Conservation (phyloP, 345 rosid genomes). For the Alliaria petiolata region DNA sequence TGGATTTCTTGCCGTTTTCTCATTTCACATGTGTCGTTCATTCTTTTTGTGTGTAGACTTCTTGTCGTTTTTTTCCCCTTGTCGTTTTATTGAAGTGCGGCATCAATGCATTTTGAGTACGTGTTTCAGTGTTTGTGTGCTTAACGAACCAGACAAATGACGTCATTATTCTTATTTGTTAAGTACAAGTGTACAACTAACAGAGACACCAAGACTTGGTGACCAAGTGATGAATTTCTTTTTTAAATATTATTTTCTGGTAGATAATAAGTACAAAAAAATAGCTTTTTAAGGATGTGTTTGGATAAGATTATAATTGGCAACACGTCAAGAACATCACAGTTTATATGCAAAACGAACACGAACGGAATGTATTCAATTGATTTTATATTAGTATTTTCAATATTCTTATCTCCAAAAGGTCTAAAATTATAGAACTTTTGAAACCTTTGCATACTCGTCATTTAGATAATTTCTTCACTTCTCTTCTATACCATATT, state of each 20-base stretch:
- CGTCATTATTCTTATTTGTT: constrained; percentile 16
- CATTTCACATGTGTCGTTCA: constrained; percentile 10
- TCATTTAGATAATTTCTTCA: neutral
- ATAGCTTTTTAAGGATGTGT: neutral
- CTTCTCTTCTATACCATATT: neutral
- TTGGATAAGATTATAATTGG: constrained; percentile 31
- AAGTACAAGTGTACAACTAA: neutral
- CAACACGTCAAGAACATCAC: constrained; percentile 33
- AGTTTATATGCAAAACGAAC: constrained; percentile 28
- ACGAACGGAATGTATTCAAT: constrained; percentile 4
- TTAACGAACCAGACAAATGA: constrained; percentile 23
- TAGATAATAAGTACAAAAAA: neutral
- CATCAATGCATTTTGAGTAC: constrained; percentile 3
- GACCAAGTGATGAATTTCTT: constrained; percentile 35
- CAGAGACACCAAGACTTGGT: constrained; percentile 23
- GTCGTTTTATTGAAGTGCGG: neutral
- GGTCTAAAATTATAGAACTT: neutral
- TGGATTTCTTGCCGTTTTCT: constrained; percentile 11
- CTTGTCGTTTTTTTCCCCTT: constrained; percentile 24
- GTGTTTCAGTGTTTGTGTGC: constrained; percentile 20
- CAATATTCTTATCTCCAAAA: neutral
- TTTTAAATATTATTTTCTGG: no score
- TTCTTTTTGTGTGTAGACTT: constrained; percentile 5
- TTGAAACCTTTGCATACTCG: neutral
- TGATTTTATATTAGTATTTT: constrained; percentile 2